These are phyloP conservation scores for Boletus coccyginus DNA, from an alignment of 768 basidiomycete genomes.

Conservation along the genomic window DNA sequence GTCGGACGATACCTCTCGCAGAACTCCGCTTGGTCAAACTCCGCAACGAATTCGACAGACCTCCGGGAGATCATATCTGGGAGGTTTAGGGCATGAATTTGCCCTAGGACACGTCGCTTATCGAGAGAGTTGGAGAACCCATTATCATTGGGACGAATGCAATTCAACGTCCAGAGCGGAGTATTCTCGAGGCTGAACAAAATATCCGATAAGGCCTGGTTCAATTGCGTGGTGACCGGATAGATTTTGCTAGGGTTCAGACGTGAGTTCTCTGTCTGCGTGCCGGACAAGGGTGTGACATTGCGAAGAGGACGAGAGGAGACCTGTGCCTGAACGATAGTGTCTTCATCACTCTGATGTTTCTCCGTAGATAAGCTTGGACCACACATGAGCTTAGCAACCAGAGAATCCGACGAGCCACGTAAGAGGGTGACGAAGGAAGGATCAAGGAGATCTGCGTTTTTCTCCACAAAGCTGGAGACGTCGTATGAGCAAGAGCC, in stretches of 20 bases:
- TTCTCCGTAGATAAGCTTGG: conserved; percentile 57
- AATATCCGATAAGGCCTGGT: conserved; percentile 49
- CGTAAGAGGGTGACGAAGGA: conserved; percentile 54
- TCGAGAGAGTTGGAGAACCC: conserved; percentile 62
- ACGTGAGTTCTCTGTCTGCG: conserved; percentile 35
- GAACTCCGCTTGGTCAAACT: conserved; percentile 48
- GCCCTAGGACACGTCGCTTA: conserved; percentile 57
- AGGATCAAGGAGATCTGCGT: conserved; percentile 52
- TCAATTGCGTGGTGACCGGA: conserved; percentile 57
- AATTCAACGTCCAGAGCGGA: conserved; percentile 54
- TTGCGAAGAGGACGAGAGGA: conserved; percentile 54
- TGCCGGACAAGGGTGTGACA: conserved; percentile 36
- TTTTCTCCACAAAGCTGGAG: conserved; percentile 46
- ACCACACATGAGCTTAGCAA: conserved; percentile 61
- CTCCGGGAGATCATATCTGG: conserved; percentile 50
- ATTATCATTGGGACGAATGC: conserved; percentile 65
- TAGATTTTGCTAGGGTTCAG: conserved; percentile 53
- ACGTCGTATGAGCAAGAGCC: conserved; percentile 54
- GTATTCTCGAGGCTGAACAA: conserved; percentile 44
- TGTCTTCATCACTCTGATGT: conserved; percentile 54
- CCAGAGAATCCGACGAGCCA: conserved; percentile 49
- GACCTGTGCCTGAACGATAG: conserved; percentile 64
- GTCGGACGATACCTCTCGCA: conserved; percentile 53
- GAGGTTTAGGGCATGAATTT: conserved; percentile 52
- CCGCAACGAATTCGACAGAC: conserved; percentile 49